These are phyloP conservation scores for Phytophthora pisi DNA, from an alignment of 352 stramenopile species.

Conservation along the genomic window DNA sequence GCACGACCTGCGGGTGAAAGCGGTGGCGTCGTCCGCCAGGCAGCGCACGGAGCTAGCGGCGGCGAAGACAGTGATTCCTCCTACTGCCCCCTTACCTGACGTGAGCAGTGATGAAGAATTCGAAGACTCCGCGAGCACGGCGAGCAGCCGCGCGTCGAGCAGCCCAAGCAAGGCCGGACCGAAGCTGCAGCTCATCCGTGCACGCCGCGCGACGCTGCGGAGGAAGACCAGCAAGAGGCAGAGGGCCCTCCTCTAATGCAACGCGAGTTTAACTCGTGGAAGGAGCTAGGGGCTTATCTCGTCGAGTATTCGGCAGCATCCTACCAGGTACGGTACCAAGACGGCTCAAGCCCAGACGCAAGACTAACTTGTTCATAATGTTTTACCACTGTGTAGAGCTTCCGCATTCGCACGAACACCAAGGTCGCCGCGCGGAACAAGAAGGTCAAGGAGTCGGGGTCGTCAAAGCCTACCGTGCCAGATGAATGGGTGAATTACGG, in stretches of 20 bases:
- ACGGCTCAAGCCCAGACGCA: no score
- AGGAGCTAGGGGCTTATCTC: neutral
- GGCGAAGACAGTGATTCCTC: neutral
- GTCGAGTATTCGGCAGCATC: neutral
- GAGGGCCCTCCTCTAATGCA: no score
- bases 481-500: slow-evolving; percentile 11
- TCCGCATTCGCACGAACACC: slow-evolving; percentile 14
- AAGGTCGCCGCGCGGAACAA: no score
- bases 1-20: neutral
- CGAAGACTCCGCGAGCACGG: neutral
- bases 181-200: neutral
- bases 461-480: neutral
- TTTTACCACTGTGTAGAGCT: neutral
- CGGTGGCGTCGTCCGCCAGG: no score
- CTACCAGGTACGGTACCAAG: slow-evolving; percentile 10
- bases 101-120: neutral
- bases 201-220: no score
- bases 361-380: no score
- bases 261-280: slow-evolving; percentile 9
- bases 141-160: neutral
- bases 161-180: neutral
- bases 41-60: neutral
- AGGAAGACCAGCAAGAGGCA: no score
- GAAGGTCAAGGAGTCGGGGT: neutral
- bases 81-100: neutral